A percentile compares a stretch with the other conserved stretches of the same genome.
Conservation (phyloP, 129 eudicot species). For the Artemisia argyi region DNA sequence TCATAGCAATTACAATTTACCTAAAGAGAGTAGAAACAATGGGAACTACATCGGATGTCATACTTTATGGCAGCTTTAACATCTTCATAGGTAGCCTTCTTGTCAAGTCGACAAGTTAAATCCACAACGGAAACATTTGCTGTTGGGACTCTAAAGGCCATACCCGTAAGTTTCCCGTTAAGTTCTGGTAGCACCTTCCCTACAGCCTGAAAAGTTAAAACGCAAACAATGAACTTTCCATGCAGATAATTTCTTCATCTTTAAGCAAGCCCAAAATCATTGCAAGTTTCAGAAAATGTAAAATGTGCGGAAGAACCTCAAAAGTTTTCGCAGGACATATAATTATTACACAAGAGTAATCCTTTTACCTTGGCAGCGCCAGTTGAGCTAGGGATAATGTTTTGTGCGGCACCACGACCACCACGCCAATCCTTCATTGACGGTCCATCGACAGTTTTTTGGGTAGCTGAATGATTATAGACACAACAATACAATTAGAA, state of each 20-base stretch:
- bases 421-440: conserved; percentile 99
- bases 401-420: conserved; percentile 96
- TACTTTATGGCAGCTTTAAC: conserved; percentile 94
- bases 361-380: conserved; percentile 88
- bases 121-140: conserved; percentile 97
- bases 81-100: conserved; percentile 89
- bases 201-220: conserved; percentile 61
- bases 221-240: background rate
- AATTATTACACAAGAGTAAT: background rate
- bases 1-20: background rate
- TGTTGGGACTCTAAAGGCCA: conserved; percentile 98
- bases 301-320: too few species aligned
- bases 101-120: conserved; percentile 94
- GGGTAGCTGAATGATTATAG: conserved; percentile 64
- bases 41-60: conserved; percentile 6
- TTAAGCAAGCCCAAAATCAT: background rate
- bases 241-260: background rate
- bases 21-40: background rate
- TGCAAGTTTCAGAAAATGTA: too few species aligned
- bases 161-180: conserved; percentile 95
- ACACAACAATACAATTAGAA: background rate
- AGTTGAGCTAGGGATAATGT: conserved; percentile 95
- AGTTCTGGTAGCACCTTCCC: conserved; percentile 96
- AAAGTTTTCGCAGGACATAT: too few species aligned
- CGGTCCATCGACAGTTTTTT: conserved; percentile 97